Percentiles rank a stretch among this genome's conserved stretches.
Evolutionary conservation across 106 monocot species (phyloP).

Genomic region (Allium cepa): DNA sequence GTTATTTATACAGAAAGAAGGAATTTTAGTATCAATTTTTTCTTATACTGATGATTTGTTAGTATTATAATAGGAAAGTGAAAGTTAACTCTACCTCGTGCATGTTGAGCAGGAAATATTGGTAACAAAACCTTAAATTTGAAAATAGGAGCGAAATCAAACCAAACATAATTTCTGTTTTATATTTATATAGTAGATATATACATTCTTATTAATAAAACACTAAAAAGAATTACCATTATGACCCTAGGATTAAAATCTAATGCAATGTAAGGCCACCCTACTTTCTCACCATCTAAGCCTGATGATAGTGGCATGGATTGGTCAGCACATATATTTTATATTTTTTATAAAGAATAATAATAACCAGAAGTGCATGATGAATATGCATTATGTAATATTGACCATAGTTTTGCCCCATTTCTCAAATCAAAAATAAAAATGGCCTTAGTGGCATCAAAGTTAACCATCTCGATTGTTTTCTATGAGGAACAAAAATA

Average conservation of each 20-base stretch:
- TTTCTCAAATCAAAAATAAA: conserved; percentile 88
- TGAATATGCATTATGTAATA: not conserved
- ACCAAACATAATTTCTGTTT: too few species aligned
- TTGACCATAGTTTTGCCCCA: conserved; percentile 57
- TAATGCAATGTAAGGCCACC: conserved; percentile 91
- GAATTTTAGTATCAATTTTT: too few species aligned
- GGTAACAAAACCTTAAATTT: too few species aligned
- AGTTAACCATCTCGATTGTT: conserved; percentile 48
- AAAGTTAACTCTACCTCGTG: too few species aligned
- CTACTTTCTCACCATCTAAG: conserved; percentile 42
- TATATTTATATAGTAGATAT: too few species aligned
- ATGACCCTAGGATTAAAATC: conserved; percentile 86
- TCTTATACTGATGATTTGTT: too few species aligned
- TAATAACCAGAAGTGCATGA: not conserved
- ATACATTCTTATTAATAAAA: too few species aligned
- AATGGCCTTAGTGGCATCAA: conserved; percentile 73
- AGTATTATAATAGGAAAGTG: too few species aligned
- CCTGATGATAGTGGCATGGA: conserved; percentile 87
- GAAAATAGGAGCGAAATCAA: too few species aligned
- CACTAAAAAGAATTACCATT: conserved; percentile 33
- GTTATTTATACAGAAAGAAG: too few species aligned
- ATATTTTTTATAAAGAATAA: too few species aligned
- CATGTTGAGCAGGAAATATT: too few species aligned
- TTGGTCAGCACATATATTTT: conserved; percentile 72
- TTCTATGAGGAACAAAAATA: conserved; percentile 29